Conservation (phyloP, 495 filamentous ascomycete genomes). For the Apiosordaria backusii region DNA sequence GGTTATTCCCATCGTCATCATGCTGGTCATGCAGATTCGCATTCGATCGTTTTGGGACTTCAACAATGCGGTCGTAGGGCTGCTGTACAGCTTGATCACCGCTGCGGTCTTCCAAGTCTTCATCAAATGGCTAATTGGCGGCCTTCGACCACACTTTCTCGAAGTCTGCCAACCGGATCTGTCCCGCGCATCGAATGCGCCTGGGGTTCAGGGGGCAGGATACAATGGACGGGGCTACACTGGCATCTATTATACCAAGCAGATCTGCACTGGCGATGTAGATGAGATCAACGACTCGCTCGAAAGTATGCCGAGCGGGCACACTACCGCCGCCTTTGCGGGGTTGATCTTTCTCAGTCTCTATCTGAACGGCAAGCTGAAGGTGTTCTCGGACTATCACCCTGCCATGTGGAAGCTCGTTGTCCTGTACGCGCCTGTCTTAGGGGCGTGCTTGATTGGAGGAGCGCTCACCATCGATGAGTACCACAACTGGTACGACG, state of each 20-base stretch:
- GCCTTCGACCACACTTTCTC: constrained; percentile 53
- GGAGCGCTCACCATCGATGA: constrained; percentile 60
- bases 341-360: constrained; percentile 54
- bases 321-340: constrained; percentile 56
- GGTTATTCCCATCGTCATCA: constrained; percentile 56
- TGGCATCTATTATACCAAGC: constrained; percentile 46
- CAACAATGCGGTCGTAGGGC: constrained; percentile 59
- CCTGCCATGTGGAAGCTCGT: constrained; percentile 44
- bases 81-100: constrained; percentile 57
- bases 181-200: constrained; percentile 24
- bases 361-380: constrained; percentile 64
- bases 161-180: constrained; percentile 55
- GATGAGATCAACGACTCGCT: constrained; percentile 53
- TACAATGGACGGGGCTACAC: constrained; percentile 45
- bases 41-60: constrained; percentile 64
- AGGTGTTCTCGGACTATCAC: constrained; percentile 58
- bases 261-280: constrained; percentile 49
- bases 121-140: constrained; percentile 20
- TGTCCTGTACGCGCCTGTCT: constrained; percentile 42
- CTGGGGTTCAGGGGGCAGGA: constrained; percentile 39
- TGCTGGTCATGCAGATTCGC: constrained; percentile 57
- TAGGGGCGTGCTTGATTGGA: constrained; percentile 55
- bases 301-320: constrained; percentile 48
- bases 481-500: constrained; percentile 61
- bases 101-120: constrained; percentile 57